A percentile compares a stretch with the other conserved stretches of the same genome.
These are phyloP conservation scores for Phoma sp. DNA, from an alignment of 2,329 filamentous ascomycete species.

Conservation along the genomic window DNA sequence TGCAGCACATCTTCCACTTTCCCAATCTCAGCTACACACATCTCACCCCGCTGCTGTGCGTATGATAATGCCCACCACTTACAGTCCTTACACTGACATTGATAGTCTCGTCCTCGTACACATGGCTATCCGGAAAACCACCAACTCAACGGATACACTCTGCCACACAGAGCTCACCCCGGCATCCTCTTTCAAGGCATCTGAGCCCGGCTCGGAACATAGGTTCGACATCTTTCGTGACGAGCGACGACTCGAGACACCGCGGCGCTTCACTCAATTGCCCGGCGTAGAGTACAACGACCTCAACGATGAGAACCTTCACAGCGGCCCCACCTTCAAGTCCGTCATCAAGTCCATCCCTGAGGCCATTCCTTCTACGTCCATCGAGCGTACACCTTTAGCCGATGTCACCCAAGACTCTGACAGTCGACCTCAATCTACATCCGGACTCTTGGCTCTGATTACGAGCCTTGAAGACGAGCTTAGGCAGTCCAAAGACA, in stretches of 20 bases:
- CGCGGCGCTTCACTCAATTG: background rate
- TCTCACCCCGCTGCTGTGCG: background rate
- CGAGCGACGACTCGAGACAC: background rate
- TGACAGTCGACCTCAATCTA: background rate
- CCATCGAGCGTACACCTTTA: background rate
- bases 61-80: background rate
- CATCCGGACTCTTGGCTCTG: conserved; percentile 1
- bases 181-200: background rate
- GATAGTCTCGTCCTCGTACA: background rate
- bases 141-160: background rate
- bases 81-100: background rate
- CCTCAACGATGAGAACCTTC: conserved; percentile 1
- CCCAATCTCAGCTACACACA: background rate
- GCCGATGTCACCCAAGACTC: background rate
- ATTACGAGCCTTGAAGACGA: conserved; percentile 3
- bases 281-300: background rate
- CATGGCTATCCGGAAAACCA: background rate
- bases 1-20: background rate
- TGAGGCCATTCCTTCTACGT: background rate
- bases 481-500: background rate
- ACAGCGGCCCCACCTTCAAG: background rate
- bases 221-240: conserved; percentile 6
- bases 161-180: background rate
- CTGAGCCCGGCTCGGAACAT: background rate
- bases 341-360: background rate